Conservation (phyloP, 257 asterid genomes). For the Solanum acaule region DNA sequence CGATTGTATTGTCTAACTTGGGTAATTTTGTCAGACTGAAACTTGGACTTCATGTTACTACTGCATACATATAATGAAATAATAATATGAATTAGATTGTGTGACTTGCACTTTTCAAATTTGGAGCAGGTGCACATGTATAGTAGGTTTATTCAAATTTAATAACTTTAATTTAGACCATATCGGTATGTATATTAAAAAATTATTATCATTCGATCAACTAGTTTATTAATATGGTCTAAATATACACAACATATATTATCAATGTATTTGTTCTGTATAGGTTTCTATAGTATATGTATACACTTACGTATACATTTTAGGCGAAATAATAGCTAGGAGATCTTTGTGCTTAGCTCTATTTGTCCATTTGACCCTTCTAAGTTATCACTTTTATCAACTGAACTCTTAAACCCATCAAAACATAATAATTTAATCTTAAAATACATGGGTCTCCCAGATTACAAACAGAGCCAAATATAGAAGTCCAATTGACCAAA, state of each 20-base stretch:
- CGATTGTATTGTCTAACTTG: not conserved
- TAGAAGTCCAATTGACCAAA: not conserved
- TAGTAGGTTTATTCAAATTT: not conserved
- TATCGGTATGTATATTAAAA: not conserved
- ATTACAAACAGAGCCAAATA: not conserved
- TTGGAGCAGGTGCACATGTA: not conserved
- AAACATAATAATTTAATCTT: too few relatives aligned
- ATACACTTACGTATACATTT: too few relatives aligned
- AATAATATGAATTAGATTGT: not conserved
- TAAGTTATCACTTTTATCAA: too few relatives aligned
- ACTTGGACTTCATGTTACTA: not conserved
- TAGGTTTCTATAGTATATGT: too few relatives aligned
- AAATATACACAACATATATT: not conserved
- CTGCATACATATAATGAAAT: not conserved
- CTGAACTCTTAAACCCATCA: too few relatives aligned
- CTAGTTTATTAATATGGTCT: too few relatives aligned
- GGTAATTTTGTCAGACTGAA: not conserved
- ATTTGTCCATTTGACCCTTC: too few relatives aligned
- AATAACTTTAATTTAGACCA: not conserved
- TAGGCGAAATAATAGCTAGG: too few relatives aligned
- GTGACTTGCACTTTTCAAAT: not conserved
- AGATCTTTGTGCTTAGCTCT: too few relatives aligned
- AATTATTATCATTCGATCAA: too few relatives aligned
- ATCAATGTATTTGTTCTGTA: too few relatives aligned
- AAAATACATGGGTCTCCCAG: not conserved